Base-by-base conservation (phyloP, 495 filamentous ascomycete genomes). In the Trichoderma reesei region DNA sequence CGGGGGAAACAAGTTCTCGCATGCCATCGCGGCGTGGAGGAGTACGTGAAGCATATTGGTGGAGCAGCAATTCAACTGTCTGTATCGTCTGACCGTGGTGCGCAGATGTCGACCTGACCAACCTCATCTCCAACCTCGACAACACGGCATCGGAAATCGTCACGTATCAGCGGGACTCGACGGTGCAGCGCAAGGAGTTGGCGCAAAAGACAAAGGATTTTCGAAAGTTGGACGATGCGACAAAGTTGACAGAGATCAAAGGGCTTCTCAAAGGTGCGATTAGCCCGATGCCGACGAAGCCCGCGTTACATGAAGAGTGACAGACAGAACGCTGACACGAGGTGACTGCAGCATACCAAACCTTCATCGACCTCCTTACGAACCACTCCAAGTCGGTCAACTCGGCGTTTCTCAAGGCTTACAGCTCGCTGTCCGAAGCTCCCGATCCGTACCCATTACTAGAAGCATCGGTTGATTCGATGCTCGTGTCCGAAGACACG, bases 151-250 rank as follows among this genome's bases (percentile, higher is more conserved):
- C 91, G 3, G 95, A 99, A 69, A 91, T 99, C 59, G 90, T 98
- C 48, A 78, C 88, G 46, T 88, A 91, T 70, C 94, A 99, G 71
- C 85, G 91, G 67, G 95, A 97, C 74, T 86, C 92, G 20, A 86
- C 96, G 10, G 86, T 96, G 14, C 92, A 97, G 72, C 85, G 94
- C 59, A 99, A 99, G 71, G 94, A 99, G 62, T 82, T 99, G 18
- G 94, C 94, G 16, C 92, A 96, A 74, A 98, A 96, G 79, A 99
- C 94, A 3, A 99, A 98, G 72, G 94, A 98, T 72, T 99, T 96
- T 69, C 79, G 91, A 67, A 99, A 97, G 73, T 82, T 96, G 3
- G 94, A 98, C 63, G 95, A 99, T 78, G 81, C 90, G 11, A 85
- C 83, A 42, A 98, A 97, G 74, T 79, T 97, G 20, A 77, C 77